Conservation (phyloP, 2,329 filamentous ascomycete species). For the Phaeophleospora eucalypticola region DNA sequence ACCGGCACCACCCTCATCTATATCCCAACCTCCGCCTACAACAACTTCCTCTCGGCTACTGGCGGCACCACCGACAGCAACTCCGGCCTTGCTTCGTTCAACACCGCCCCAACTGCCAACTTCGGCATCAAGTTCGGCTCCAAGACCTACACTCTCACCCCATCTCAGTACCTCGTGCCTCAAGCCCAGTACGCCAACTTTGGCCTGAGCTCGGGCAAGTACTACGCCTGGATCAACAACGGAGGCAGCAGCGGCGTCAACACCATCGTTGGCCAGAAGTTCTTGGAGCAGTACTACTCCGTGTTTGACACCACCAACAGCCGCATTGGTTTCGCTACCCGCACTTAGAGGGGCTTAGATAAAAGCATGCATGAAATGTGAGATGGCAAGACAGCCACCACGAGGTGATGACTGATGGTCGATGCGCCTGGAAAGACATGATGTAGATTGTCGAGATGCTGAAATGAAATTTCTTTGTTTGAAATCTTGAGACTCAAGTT, state of each 20-base stretch:
- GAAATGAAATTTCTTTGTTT: too few species aligned
- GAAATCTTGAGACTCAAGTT: too few species aligned
- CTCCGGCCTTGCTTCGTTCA: slow-evolving; percentile 18
- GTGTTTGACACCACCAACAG: slow-evolving; percentile 20
- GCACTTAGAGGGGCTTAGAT: slow-evolving; percentile 6
- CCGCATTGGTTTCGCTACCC: slow-evolving; percentile 19
- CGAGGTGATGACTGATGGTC: too few species aligned
- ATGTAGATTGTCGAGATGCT: too few species aligned
- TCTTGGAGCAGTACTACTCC: slow-evolving; percentile 21
- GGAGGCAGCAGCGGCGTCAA: slow-evolving; percentile 18
- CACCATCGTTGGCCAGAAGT: slow-evolving; percentile 20
- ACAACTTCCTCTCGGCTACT: slow-evolving; percentile 18
- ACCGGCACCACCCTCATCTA: slow-evolving; percentile 39
- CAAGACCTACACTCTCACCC: slow-evolving; percentile 18
- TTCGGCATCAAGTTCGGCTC: slow-evolving; percentile 19
- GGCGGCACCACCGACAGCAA: slow-evolving; percentile 20
- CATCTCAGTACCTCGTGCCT: slow-evolving; percentile 18
- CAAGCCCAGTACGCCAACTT: slow-evolving; percentile 15
- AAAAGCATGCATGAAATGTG: not conserved
- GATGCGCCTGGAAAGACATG: too few species aligned
- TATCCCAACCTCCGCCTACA: slow-evolving; percentile 34
- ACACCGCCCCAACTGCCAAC: slow-evolving; percentile 14
- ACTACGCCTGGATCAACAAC: slow-evolving; percentile 21
- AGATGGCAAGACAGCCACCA: too few species aligned
- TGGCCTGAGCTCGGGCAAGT: slow-evolving; percentile 16